These are phyloP conservation scores for Lentithecium fluviatile DNA, from an alignment of 495 filamentous ascomycete genomes.

Conservation along the genomic window DNA sequence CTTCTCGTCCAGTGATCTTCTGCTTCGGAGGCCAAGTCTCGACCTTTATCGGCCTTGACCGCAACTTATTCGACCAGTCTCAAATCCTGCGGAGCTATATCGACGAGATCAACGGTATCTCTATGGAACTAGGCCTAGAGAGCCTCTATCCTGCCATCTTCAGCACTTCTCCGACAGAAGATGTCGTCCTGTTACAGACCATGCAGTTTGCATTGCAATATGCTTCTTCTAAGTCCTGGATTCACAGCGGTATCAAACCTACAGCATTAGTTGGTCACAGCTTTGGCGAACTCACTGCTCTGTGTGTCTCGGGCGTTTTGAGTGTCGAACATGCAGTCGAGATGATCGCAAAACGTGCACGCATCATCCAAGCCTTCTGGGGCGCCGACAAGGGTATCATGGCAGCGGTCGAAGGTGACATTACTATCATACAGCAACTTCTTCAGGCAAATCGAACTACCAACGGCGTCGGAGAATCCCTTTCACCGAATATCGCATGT, in stretches of 20 bases:
- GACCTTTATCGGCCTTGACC: background rate
- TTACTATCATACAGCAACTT: no score
- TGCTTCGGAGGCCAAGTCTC: conserved; percentile 18
- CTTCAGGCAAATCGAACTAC: background rate
- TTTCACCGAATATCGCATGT: no score
- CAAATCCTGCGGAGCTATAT: conserved; percentile 52
- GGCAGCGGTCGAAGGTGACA: background rate
- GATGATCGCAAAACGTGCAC: conserved; percentile 19
- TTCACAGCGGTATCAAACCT: conserved; percentile 46
- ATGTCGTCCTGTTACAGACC: conserved; percentile 16
- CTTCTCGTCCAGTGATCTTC: conserved; percentile 16
- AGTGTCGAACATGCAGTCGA: conserved; percentile 19
- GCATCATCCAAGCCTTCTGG: conserved; percentile 17
- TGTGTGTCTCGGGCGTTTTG: conserved; percentile 26
- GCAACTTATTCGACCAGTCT: background rate
- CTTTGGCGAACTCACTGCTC: conserved; percentile 31
- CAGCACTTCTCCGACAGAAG: background rate
- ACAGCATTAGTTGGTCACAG: conserved; percentile 53
- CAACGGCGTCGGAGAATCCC: background rate
- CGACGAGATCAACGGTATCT: background rate
- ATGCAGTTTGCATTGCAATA: conserved; percentile 53
- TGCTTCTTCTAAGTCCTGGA: conserved; percentile 49
- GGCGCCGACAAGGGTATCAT: conserved; percentile 21
- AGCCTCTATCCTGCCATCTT: conserved; percentile 17
- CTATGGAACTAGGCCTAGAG: background rate